Base-by-base conservation (phyloP, 1,284 basidiomycete species). In the Moesziomyces globuligerus region DNA sequence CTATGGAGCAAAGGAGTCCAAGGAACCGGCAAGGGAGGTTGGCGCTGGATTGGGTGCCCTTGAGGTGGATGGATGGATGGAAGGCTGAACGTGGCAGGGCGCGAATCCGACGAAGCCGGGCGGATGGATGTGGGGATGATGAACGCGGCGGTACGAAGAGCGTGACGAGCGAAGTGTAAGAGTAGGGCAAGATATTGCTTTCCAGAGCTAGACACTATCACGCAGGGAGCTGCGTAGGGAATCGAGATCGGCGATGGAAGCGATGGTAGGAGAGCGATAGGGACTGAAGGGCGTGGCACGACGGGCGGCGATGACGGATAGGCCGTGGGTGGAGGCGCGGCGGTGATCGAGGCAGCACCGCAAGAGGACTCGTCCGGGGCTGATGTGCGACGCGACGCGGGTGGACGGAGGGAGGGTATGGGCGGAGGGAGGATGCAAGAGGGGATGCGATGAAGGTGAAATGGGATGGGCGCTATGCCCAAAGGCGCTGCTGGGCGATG, bases 51-150 rank as follows among this genome's bases (percentile, higher is more conserved):
- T 34, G 15, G 32, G 15, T 7, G 15, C 6, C 13, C 15, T 34
- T 15, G 4, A 4, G 15, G 7, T 34, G 15, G 13, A 11, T 17
- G 15, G 15, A 21, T 40, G 42, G 21, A 17, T 42, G 39, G 39
- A 42, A 36, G 45, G 29, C 28, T 17, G 42, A 25, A 28, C 15
- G 18, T 24, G 18, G 44, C 36, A 26, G 54, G 46, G 52, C 59
- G 51, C 52, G 55, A 55, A 46, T 47, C 51, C 48, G 54, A 50
- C 34, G 44, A 7, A 26, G 43, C 8, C 34, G n/a, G 32, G 42
- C 20, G n/a, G 10, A 17, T 20, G 32, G 38, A 39, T 21, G 26
- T 38, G 44, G 24, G 25, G 39, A 43, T 43, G 56, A 34, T 11
- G 26, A 13, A 24, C 6, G 38, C 28, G n/a, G 20, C 5, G 18